phyloP scores from a whole-genome alignment of 78 protist genomes.

The Polysphondylium violaceum region DNA sequence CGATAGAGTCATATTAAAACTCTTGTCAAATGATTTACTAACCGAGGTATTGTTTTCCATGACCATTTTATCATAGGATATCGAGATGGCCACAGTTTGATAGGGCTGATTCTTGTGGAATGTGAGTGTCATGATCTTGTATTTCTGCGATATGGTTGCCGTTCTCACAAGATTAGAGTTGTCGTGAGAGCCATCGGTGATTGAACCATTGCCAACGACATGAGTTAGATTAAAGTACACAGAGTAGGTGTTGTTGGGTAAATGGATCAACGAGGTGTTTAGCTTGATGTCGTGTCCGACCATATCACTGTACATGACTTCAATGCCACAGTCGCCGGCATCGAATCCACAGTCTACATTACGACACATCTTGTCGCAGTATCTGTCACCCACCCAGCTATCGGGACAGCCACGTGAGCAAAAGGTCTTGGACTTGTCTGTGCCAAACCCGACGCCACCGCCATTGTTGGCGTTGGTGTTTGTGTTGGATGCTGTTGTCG shows the following conservation, averaged over 20 bases:
- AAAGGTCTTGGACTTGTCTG: conserved; percentile 7
- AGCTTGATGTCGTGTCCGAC: conserved; percentile 33
- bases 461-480: not conserved
- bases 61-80: conserved; percentile 26
- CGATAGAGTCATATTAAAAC: conserved; percentile 60
- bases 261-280: not conserved
- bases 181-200: conserved; percentile 80
- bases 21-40: conserved; percentile 2
- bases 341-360: conserved; percentile 90
- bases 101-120: conserved; percentile 66
- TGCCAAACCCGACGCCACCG: not conserved
- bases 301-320: conserved; percentile 58
- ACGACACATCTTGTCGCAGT: conserved; percentile 95
- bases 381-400: conserved; percentile 95
- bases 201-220: conserved; percentile 42
- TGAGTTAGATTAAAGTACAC: conserved; percentile 53
- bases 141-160: conserved; percentile 82
- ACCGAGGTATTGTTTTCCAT: not conserved
- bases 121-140: conserved; percentile 84
- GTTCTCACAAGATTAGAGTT: conserved; percentile 76
- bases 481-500: not conserved
- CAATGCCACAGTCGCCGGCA: conserved; percentile 94
- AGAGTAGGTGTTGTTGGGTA: conserved; percentile 33
- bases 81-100: conserved; percentile 16
- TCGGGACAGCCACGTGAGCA: conserved; percentile 94